These are phyloP conservation scores for Neofusicoccum cordaticola DNA, from an alignment of 2,329 filamentous ascomycete species.

Conservation along the genomic window DNA sequence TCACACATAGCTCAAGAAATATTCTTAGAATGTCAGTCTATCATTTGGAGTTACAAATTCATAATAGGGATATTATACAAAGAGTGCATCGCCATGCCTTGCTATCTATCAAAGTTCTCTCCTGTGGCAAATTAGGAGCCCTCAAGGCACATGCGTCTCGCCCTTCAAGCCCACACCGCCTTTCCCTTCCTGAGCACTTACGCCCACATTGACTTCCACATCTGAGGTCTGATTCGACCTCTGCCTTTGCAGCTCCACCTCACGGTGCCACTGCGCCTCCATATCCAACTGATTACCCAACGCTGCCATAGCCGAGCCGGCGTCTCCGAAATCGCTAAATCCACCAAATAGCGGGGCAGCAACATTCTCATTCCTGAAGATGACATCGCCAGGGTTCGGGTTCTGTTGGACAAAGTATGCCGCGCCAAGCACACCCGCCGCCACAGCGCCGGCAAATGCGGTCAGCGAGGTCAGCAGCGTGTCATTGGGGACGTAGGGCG, in stretches of 20 bases:
- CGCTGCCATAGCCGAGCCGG: slow-evolving; percentile 20
- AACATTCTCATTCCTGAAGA: slow-evolving; percentile 4
- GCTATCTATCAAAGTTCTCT: too few species aligned
- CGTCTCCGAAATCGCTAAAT: slow-evolving; percentile 16
- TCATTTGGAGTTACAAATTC: too few species aligned
- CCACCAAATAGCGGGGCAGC: neutral
- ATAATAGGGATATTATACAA: too few species aligned
- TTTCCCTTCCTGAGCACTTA: slow-evolving; percentile 2
- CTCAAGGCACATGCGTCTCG: neutral
- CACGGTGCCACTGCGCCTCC: slow-evolving; percentile 13
- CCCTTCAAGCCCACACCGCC: slow-evolving; percentile 2
- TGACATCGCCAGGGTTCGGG: slow-evolving; percentile 3
- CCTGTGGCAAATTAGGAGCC: neutral
- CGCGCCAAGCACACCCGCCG: neutral
- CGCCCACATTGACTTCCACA: slow-evolving; percentile 19
- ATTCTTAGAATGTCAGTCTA: too few species aligned
- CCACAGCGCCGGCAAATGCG: neutral
- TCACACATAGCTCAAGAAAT: too few species aligned
- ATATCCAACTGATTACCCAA: slow-evolving; percentile 17
- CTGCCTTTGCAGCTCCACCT: slow-evolving; percentile 13
- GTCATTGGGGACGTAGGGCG: neutral
- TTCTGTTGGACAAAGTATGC: slow-evolving; percentile 8
- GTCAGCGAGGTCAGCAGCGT: slow-evolving; percentile 2
- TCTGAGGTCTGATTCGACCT: neutral
- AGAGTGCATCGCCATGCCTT: too few species aligned